Base-by-base conservation (phyloP, 129 eudicot genomes). In the Chrysanthemum makinoi region DNA sequence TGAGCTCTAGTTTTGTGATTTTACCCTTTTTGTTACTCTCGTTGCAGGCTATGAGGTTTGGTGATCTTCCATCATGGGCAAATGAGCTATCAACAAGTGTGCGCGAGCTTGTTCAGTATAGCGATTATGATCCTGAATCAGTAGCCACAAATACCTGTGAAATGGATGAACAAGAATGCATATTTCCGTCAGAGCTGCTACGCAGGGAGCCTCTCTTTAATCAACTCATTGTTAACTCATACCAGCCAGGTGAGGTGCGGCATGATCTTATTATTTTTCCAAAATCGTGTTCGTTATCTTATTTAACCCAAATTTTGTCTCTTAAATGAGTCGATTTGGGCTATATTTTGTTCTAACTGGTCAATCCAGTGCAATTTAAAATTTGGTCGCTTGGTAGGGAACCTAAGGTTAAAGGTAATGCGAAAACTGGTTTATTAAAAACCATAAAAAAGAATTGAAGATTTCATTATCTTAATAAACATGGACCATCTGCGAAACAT, bases 211-310 rank as follows among this genome's bases (percentile, higher is more conserved):
- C 98, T 11, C 85, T 94, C 6, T 94, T 94, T 54, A 85, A 94
- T 81, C 98, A 94, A 72, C 92, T 93, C 64, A 93, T 93, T 47
- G 84, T 76, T 18, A 93, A 93, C 82, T 75, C 66, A 43, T 93
- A 93, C 79, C 95, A 93, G 79, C 98, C 96, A 85, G 98, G 98
- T 83, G 96, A 93, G 98, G 98, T 93, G 85, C 75, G 96, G 70
- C 33, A 71, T 67, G 39, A 52, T 70, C 43, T 43, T 20, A 10
- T 77, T 68, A 49, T 0, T 39, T 68, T 49, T 35, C 52, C 46
- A 4, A 17, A 47, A 17, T 59, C 54, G 5, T 20, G 35, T 2
- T 11, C 44, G 9, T 66, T 51, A 57, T 65, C 6, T 57, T 39
- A 16, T 18, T 16, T 12, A 19, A 24, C 11, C 48, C 5, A 28